Evolutionary conservation across 1,139 yeast species (phyloP), one percentile per base, ranked within the genome.

Genomic region (Yamadazyma aaseri): DNA sequence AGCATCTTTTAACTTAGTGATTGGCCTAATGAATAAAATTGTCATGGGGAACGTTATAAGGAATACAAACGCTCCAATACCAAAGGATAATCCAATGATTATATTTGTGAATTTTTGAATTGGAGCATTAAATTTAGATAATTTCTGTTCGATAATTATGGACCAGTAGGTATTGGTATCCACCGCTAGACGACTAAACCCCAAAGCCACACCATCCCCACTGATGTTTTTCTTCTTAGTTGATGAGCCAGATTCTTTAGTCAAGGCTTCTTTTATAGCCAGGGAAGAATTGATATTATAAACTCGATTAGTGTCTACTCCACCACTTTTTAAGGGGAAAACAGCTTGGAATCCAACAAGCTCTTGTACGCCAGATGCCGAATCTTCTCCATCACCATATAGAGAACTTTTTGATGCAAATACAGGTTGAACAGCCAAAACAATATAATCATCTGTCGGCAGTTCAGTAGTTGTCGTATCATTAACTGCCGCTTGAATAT

Each of bases 21-120:
- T 85, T 0, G 98, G 97, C 40, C 85, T 62, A 3, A 89, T 92
- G 26, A 92, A 90, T 68, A 80, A 81, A 36, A 87, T 86, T 0
- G 96, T 90, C 38, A 87, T 60, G 2, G 95, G 89, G 54, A 89
- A 76, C 1, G 97, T 86, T 13, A 85, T 60, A 2, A 86, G 45
- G 44, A 86, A 74, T 65, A 89, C 79, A 42, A 85, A 76, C 0
- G 69, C 86, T 2, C 95, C 90, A 20, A 86, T 78, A 1, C 89
- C 96, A 26, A 86, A 63, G 15, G 86, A 87, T 1, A 86, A 81
- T 2, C 94, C 95, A 32, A 83, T 73, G 38, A 86, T 81, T 34
- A 86, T 83, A 42, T 77, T 77, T 3, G 83, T 71, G 31, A 89
- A 61, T 41, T 70, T 73, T 17, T 69, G 58, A 4, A 84, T 74